Base-by-base conservation (phyloP, 768 basidiomycete species). In the Crassisporium funariophilum region DNA sequence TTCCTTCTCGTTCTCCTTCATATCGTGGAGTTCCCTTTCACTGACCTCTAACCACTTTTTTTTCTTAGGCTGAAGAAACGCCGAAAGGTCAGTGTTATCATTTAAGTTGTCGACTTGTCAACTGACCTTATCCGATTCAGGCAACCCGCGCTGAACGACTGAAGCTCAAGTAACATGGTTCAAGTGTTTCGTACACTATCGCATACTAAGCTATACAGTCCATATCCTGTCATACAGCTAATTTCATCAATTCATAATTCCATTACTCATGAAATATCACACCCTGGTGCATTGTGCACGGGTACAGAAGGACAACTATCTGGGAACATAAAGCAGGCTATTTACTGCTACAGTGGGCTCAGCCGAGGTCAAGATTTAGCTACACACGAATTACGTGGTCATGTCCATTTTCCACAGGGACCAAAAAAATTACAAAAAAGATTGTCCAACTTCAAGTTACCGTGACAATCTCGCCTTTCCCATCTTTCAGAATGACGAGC, bases 401-500 rank as follows among this genome's bases (percentile, higher is more conserved):
- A 46, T 20, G 21, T 46, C 44, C 44, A 29, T 24, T 36, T 19
- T 46, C 35, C 21, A 34, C 17, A 24, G 15, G 3, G n/a, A 16
- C 15, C 16, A 16, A 7, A 23, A 11, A 17, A 19, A 48, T 13
- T n/a, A 21, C 15, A 21, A 36, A 17, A 4, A 13, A 29, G 20
- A n/a, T 19, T 2, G 17, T 3, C 17, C 19, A 19, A 19, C 49
- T 22, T 65, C 71, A 91, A 27, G 94, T 95, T 22, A 95, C 88
- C 22, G 84, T 93, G 21, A 97, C 88, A 49, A 94, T 86, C 48
- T 94, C 87, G 0, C 94, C 94, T 64, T 82, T 80, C 6, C 91
- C 92, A 62, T 98, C 93, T 65, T 91, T 88, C 51, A 98, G 70
- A 43, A 98, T 88, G 20, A 97, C 92, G 10, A 95, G 67, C 64